Evolutionary conservation across 345 rosid species (phyloP), one percentile per base, ranked within the genome.

Genomic region (Pugionium cornutum): DNA sequence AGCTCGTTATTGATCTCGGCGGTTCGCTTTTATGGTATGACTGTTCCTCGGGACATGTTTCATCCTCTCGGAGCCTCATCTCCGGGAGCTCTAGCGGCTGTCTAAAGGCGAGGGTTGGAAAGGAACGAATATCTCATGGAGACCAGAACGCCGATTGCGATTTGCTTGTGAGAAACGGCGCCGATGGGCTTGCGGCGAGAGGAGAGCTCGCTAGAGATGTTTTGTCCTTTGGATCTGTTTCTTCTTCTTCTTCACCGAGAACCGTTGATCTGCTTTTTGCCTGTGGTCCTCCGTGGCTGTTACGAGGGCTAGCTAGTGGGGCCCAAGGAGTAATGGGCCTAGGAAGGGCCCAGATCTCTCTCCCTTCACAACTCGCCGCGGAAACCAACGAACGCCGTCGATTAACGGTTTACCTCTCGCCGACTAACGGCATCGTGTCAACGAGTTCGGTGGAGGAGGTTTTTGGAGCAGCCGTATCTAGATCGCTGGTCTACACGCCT

Each of bases 31-130:
- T 81, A 31, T 89, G 95, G 95, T 36, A 76, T 11, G 80, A 81
- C 53, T 82, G 87, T 65, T 62, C 68, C 26, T 77, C 84, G 0
- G 50, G 62, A 6, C n/a, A 39, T 33, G 25, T 30, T 2, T 66
- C 80, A 7, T 45, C 78, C 0, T 69, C 82, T 3, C 40, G 43
- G 45, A 79, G 41, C 9, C 25, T 52, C 0, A 65, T 85, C 53
- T 74, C 83, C 7, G 61, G 84, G 40, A 78, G 81, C 68, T 92
- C 98, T 5, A 70, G 78, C 56, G 81, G 81, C n/a, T 89, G 96
- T 72, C 18, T 85, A 0, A 77, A 67, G 67, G 81, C 78, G 0
- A 74, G 36, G 5, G 73, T 51, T 40, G 73, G 68, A 2, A 51
- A 62, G 26, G 50, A 10, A 0, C 50, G 7, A 35, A 36, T 47